A percentile compares a stretch with the other conserved stretches of the same genome.
These are phyloP conservation scores for Geotrichum histeridarum DNA, from an alignment of 1,139 yeast genomes.

Conservation along the genomic window DNA sequence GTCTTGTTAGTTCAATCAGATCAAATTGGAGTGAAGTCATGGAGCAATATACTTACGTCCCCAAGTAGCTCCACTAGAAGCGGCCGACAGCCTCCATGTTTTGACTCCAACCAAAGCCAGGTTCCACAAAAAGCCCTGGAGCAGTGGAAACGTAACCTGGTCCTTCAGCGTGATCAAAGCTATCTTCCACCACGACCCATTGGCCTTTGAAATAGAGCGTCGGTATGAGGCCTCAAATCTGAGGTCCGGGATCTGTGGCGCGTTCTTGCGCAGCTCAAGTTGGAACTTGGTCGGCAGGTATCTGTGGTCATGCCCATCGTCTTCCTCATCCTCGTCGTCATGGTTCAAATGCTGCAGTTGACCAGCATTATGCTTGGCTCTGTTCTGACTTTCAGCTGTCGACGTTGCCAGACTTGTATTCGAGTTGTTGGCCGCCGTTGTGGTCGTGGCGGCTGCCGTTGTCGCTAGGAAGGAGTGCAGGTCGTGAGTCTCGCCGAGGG, in stretches of 20 bases:
- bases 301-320: not conserved
- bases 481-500: not conserved
- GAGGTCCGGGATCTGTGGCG: slow-evolving; percentile 33
- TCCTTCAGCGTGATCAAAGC: slow-evolving; percentile 34
- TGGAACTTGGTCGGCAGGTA: not conserved
- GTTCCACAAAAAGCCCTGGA: slow-evolving; percentile 53
- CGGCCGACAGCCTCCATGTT: slow-evolving; percentile 39
- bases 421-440: not conserved
- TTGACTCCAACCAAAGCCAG: slow-evolving; percentile 39
- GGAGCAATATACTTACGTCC: slow-evolving; percentile 31
- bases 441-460: not conserved
- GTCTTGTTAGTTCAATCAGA: too few relatives aligned
- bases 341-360: too few relatives aligned
- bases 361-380: too few relatives aligned
- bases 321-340: not conserved
- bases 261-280: slow-evolving; percentile 5
- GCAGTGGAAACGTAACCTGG: slow-evolving; percentile 38
- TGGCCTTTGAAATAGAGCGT: slow-evolving; percentile 33
- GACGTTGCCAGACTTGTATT: not conserved
- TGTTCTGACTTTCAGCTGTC: not conserved
- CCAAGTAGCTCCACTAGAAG: slow-evolving; percentile 26
- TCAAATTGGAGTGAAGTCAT: not conserved
- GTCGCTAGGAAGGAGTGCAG: not conserved
- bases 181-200: slow-evolving; percentile 30
- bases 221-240: slow-evolving; percentile 34